Conservation (phyloP, 768 basidiomycete genomes). For the Serendipita indica region DNA sequence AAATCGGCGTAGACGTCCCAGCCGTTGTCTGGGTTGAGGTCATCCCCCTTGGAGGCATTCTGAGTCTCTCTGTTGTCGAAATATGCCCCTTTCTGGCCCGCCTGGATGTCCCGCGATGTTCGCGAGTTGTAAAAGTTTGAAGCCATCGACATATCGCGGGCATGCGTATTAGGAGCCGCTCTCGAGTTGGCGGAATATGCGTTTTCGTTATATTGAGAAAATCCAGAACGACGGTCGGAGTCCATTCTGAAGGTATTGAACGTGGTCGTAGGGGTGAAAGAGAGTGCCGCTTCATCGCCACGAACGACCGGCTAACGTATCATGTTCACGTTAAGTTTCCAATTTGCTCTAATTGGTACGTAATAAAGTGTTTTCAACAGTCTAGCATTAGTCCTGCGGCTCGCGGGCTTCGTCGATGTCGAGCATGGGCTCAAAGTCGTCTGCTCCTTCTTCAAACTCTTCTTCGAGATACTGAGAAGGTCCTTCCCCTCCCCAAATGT, state of each 20-base stretch:
- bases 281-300: too few species aligned
- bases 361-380: background rate
- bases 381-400: background rate
- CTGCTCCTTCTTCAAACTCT: constrained; percentile 12
- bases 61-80: background rate
- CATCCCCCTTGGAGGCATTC: background rate
- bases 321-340: too few species aligned
- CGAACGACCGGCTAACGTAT: too few species aligned
- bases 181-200: background rate
- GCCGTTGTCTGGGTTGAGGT: constrained; percentile 24
- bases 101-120: background rate
- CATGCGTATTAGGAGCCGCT: background rate
- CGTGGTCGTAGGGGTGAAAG: background rate
- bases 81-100: constrained; percentile 12
- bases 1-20: constrained; percentile 86
- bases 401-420: background rate
- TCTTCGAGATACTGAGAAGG: constrained; percentile 10
- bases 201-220: background rate
- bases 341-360: background rate
- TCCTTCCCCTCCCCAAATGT: background rate
- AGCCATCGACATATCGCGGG: background rate
- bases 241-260: background rate
- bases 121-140: background rate
- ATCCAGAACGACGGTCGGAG: constrained; percentile 7
- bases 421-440: constrained; percentile 9